Conservation (phyloP, 2,329 filamentous ascomycete species). For the Akanthomyces dipterigenus region DNA sequence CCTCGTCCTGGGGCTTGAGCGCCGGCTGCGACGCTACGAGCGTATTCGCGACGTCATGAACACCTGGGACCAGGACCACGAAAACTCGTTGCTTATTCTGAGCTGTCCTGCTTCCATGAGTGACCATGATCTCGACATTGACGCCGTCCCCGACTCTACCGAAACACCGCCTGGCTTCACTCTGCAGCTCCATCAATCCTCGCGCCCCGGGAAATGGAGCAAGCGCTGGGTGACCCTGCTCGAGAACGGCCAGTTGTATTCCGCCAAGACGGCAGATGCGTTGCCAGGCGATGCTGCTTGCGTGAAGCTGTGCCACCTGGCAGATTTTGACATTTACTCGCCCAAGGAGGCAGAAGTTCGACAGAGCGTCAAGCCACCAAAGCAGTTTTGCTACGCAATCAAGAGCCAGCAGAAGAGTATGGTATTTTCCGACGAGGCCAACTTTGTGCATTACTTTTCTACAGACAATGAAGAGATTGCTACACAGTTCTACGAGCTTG, state of each 20-base stretch:
- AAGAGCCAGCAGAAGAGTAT: slow-evolving; percentile 87
- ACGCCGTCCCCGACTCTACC: slow-evolving; percentile 51
- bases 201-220: slow-evolving; percentile 78
- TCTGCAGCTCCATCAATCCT: slow-evolving; percentile 72
- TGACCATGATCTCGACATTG: slow-evolving; percentile 56
- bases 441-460: slow-evolving; percentile 89
- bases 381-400: slow-evolving; percentile 77
- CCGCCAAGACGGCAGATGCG: slow-evolving; percentile 63
- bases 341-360: slow-evolving; percentile 62
- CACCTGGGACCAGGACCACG: slow-evolving; percentile 79
- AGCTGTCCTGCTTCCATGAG: slow-evolving; percentile 49
- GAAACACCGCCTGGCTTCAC: slow-evolving; percentile 59
- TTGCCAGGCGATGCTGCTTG: slow-evolving; percentile 58
- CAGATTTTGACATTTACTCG: slow-evolving; percentile 87
- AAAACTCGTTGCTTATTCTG: slow-evolving; percentile 67
- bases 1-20: slow-evolving; percentile 66
- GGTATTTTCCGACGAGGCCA: slow-evolving; percentile 74
- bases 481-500: slow-evolving; percentile 59
- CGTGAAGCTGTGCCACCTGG: slow-evolving; percentile 70
- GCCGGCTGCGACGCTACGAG: slow-evolving; percentile 80
- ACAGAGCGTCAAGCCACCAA: slow-evolving; percentile 73
- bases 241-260: slow-evolving; percentile 62
- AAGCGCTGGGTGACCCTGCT: slow-evolving; percentile 75
- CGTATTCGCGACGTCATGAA: slow-evolving; percentile 81
- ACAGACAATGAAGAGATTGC: slow-evolving; percentile 65